These are phyloP conservation scores for Fusarium domesticum DNA, from an alignment of 2,329 filamentous ascomycete species.

Conservation along the genomic window DNA sequence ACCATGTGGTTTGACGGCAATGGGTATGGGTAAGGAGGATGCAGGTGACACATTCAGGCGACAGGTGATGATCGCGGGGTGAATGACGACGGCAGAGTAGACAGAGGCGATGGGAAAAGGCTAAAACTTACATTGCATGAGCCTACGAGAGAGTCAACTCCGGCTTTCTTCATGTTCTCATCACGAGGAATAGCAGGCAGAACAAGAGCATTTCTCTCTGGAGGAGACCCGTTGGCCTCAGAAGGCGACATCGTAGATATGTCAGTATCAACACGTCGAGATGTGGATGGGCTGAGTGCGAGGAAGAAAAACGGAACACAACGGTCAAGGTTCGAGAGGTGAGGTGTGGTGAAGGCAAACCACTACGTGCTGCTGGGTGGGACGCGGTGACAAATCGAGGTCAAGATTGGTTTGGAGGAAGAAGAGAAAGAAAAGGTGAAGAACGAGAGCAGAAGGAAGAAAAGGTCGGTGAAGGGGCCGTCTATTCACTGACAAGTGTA, in stretches of 20 bases:
- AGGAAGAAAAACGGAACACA: conserved; percentile 13
- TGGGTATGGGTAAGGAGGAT: background rate
- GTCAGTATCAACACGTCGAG: conserved; percentile 4
- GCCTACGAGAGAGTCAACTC: conserved; percentile 11
- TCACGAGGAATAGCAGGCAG: conserved; percentile 18
- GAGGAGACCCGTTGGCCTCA: conserved; percentile 28
- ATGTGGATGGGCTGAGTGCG: conserved; percentile 6
- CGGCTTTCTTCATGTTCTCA: conserved; percentile 16
- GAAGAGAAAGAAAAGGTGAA: conserved; percentile 12
- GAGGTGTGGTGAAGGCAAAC: background rate
- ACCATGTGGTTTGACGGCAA: background rate
- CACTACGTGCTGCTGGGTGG: background rate
- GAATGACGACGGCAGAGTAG: no score
- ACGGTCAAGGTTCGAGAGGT: conserved; percentile 24
- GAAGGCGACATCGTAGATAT: conserved; percentile 31
- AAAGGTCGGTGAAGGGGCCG: conserved; percentile 16
- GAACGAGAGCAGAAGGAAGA: conserved; percentile 8
- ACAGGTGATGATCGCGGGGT: background rate
- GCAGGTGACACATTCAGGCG: background rate
- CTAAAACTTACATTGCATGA: conserved; percentile 19
- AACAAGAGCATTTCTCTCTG: conserved; percentile 23
- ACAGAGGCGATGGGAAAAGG: background rate
- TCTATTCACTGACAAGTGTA: conserved; percentile 29
- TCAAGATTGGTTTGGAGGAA: conserved; percentile 19
- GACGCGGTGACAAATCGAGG: conserved; percentile 1